Evolutionary conservation across 2,329 filamentous ascomycete species (phyloP), one percentile per base, ranked within the genome.

Genomic region (Coniochaeta sp.): DNA sequence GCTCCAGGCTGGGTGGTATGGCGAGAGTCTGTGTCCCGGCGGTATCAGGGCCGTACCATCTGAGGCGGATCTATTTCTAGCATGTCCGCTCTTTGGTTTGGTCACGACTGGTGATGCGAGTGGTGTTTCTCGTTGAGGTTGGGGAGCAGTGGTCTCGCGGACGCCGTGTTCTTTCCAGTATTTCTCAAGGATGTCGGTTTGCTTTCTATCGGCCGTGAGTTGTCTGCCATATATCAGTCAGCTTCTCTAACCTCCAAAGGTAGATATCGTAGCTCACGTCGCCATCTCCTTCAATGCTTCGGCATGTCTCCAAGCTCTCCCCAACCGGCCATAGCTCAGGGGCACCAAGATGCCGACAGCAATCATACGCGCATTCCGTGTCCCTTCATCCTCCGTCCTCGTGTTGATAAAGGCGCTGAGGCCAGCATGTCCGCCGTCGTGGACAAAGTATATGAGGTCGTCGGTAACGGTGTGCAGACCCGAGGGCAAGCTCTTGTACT

Each of bases 401-500:
- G 81, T 81, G 67, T 95, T 95, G 65, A 94, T 76, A 66, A 96
- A 99, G 26, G 91, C 91, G 71, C 91, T 96, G 60, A 97, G 77
- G 26, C 94, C 94, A 5, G 91, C 91, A 71, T 91, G 86, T 45
- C 82, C 77, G 47, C 81, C 74, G 55, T 82, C 85, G 64, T 97
- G 91, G 40, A 95, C 85, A 67, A 97, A 99, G 74, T 97, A 99
- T 62, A 91, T 89, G 49, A 97, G 76, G 68, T 99, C 94, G 58
- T 91, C 83, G 28, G 85, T 76, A 18, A 97, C 89, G 52, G 89
- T 87, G 70, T 99, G 94, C 48, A 96, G 71, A 22, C 94, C 94
- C 0, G 92, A 97, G 2, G 94, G 94, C 46, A 99, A 78, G 55
- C 90, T 95, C 71, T 96, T 97, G 79, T 91, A 99, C 71, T 99